phyloP scores from a whole-genome alignment of 2,329 filamentous ascomycete species.

The Sporothrix schenckii region DNA sequence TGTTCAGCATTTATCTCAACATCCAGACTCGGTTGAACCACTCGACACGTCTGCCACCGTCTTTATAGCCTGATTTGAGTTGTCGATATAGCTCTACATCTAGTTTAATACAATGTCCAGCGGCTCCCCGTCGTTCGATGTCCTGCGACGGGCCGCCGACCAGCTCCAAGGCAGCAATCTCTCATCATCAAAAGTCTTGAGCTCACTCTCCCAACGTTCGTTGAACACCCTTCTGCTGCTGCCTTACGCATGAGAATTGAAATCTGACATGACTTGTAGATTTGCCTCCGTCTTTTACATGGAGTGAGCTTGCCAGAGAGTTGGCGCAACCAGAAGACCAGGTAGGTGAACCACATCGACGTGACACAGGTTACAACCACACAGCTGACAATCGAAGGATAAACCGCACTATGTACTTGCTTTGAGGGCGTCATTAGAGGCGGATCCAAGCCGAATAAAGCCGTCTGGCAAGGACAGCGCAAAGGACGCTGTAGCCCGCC shows the following conservation, averaged over 20 bases:
- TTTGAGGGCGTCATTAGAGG: slow-evolving; percentile 27
- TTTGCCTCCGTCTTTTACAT: slow-evolving; percentile 30
- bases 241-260: neutral
- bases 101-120: neutral
- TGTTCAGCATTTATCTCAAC: neutral
- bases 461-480: neutral
- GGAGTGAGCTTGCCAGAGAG: slow-evolving; percentile 29
- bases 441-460: slow-evolving; percentile 14
- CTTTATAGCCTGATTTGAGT: neutral
- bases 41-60: neutral
- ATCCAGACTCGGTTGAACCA: neutral
- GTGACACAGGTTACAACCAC: neutral
- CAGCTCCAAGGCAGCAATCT: slow-evolving; percentile 14
- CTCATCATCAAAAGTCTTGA: neutral
- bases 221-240: neutral
- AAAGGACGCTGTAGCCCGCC: neutral
- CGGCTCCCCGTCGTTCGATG: slow-evolving; percentile 19
- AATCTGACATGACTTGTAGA: neutral
- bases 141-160: slow-evolving; percentile 26
- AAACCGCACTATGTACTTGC: slow-evolving; percentile 28
- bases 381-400: slow-evolving; percentile 8
- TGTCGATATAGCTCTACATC: neutral
- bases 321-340: slow-evolving; percentile 26
- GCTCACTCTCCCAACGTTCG: slow-evolving; percentile 21
- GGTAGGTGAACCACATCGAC: neutral